A percentile compares a stretch with the other conserved stretches of the same genome.
Conservation (phyloP, 169 alveolate genomes). For the Plasmodium vivax region DNA sequence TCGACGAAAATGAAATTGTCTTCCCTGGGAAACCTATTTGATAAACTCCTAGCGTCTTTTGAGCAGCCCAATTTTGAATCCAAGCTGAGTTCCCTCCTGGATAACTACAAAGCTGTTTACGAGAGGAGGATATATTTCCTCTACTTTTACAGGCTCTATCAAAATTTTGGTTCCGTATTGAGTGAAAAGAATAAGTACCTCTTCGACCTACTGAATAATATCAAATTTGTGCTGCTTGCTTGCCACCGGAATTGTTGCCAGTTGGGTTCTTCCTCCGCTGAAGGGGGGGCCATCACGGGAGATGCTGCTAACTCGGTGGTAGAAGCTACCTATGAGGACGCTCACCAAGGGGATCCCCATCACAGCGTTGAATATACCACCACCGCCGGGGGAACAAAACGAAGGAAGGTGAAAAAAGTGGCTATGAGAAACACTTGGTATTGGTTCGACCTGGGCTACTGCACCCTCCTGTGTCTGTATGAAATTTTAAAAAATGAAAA, state of each 20-base stretch:
- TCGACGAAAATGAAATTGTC: slow-evolving; percentile 34
- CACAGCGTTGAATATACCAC: background rate
- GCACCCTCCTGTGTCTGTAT: slow-evolving; percentile 49
- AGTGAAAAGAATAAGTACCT: slow-evolving; percentile 30
- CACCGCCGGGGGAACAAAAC: background rate
- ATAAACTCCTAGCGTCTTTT: slow-evolving; percentile 15
- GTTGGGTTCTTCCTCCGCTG: background rate
- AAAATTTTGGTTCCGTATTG: slow-evolving; percentile 41
- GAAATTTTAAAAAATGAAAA: slow-evolving; percentile 70
- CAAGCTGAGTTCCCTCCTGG: background rate
- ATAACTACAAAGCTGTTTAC: slow-evolving; percentile 12
- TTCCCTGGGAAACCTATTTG: slow-evolving; percentile 34
- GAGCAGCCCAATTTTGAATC: slow-evolving; percentile 26
- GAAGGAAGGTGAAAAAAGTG: background rate
- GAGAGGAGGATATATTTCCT: slow-evolving; percentile 56
- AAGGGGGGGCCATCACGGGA: background rate
- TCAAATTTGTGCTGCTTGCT: slow-evolving; percentile 2
- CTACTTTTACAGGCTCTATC: slow-evolving; percentile 36
- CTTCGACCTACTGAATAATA: slow-evolving; percentile 49
- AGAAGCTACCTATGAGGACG: background rate
- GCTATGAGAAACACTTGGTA: slow-evolving; percentile 33
- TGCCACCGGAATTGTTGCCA: slow-evolving; percentile 25
- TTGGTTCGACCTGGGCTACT: slow-evolving; percentile 71
- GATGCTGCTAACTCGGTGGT: background rate
- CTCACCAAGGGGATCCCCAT: background rate